Percentiles rank a stretch among this genome's conserved stretches.
Conservation (phyloP, 371 early-diverging fungal species). For the Nosema muscidifuracis region DNA sequence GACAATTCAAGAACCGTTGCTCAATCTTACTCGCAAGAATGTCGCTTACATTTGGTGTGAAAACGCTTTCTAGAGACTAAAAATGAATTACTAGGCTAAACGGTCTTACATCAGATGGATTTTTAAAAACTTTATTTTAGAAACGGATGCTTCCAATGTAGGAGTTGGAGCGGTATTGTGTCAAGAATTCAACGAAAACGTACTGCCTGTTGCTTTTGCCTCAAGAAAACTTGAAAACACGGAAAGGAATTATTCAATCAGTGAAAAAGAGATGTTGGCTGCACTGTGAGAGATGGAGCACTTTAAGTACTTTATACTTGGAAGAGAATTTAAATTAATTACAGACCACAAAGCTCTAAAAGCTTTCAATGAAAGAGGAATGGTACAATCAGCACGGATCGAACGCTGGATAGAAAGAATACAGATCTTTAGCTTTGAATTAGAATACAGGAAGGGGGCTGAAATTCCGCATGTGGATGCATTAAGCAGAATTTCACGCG, state of each 20-base stretch:
- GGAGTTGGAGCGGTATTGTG: slow-evolving; percentile 41
- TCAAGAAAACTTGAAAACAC: slow-evolving; percentile 21
- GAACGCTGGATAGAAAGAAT: slow-evolving; percentile 31
- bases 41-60: no score
- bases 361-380: slow-evolving; percentile 16
- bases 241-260: slow-evolving; percentile 32
- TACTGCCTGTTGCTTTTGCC: slow-evolving; percentile 6
- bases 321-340: slow-evolving; percentile 36
- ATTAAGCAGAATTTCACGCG: no score
- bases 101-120: no score
- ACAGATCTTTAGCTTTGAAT: slow-evolving; percentile 19
- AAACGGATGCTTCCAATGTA: slow-evolving; percentile 43
- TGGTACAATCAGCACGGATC: slow-evolving; percentile 1
- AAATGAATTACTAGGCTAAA: no score
- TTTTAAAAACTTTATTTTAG: slow-evolving; percentile 29
- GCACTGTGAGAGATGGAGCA: slow-evolving; percentile 25
- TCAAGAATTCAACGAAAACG: slow-evolving; percentile 29
- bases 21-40: no score
- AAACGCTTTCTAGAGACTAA: no score
- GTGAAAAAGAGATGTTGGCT: slow-evolving; percentile 49
- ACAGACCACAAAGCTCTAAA: slow-evolving; percentile 55
- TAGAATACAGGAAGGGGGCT: slow-evolving; percentile 30
- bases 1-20: no score
- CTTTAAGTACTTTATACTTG: slow-evolving; percentile 33
- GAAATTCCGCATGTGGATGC: not conserved